phyloP scores from a whole-genome alignment of 805 yeast species.

The Ogataea thermomethanolica region DNA sequence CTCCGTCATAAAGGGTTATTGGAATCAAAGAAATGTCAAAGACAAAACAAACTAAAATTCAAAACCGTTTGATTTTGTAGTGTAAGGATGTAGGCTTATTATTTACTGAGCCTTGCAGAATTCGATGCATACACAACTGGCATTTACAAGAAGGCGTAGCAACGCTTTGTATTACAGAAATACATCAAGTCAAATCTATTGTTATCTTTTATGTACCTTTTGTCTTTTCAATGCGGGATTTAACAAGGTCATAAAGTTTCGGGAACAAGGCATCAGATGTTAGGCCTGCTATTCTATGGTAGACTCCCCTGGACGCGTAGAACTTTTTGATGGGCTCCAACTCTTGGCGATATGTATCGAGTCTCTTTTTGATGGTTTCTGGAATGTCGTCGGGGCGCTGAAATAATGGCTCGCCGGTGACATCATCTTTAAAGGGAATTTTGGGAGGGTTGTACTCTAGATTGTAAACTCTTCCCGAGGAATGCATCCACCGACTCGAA shows the following conservation, averaged over 20 bases:
- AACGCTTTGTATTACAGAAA: no score
- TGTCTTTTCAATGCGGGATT: not conserved
- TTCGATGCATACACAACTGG: no score
- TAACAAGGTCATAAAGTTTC: slow-evolving; percentile 45
- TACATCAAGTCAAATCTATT: no score
- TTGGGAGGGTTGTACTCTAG: slow-evolving; percentile 87
- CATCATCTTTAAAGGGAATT: slow-evolving; percentile 73
- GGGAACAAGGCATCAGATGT: slow-evolving; percentile 86
- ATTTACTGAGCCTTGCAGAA: no score
- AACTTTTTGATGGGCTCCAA: slow-evolving; percentile 64
- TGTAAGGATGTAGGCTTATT: not conserved
- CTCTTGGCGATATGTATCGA: slow-evolving; percentile 56
- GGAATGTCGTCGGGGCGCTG: slow-evolving; percentile 84
- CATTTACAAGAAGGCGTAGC: no score
- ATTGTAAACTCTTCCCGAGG: slow-evolving; percentile 86
- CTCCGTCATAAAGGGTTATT: not conserved
- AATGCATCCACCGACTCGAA: slow-evolving; percentile 82
- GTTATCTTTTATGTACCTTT: not conserved
- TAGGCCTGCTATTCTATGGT: slow-evolving; percentile 62
- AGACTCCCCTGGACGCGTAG: slow-evolving; percentile 48
- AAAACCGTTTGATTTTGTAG: not conserved
- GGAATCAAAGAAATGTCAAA: not conserved
- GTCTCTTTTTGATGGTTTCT: slow-evolving; percentile 63
- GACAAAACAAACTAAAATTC: not conserved
- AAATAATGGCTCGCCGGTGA: slow-evolving; percentile 81